Base-by-base conservation (phyloP, 352 stramenopile species). In the Globisporangium paroecandrum region DNA sequence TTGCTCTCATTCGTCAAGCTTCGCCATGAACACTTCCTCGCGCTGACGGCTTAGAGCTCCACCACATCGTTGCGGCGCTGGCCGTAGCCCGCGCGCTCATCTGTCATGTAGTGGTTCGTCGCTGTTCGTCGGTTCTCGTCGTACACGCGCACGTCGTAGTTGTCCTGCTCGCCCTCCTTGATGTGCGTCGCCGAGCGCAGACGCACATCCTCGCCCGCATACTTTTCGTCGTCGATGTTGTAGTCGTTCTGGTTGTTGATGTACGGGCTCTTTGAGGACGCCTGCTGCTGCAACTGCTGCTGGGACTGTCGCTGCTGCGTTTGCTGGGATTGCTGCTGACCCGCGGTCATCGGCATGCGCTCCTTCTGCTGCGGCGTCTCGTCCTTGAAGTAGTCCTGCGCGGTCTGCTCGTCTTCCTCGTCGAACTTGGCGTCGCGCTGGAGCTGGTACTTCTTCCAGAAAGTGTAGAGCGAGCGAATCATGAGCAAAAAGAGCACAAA, bases 381-480 rank as follows among this genome's bases (percentile, higher is more conserved):
- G 58, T 89, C 81, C 68, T 89, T 87, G 58, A 86, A 85, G 57
- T 87, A 89, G 38, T 89, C 81, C 62, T 86, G 79, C 15, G 79
- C 74, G 7, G 74, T 87, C 68, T 83, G 77, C 55, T 86, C 76
- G 70, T 89, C 81, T 57, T 89, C 74, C 36, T 77, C 58, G 60
- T 89, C 79, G 58, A 81, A 86, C 15, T 77, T 75, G 4, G 76
- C 82, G 41, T 87, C 74, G 29, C 82, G 81, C 72, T 90, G 81
- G 58, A 91, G 70, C 64, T 90, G 81, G 34, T 87, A 74, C 70
- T 89, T 89, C 70, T 89, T 82, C 74, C 76, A 91, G 65, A 91
- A 88, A 68, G 72, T 79, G 70, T 91, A 91, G 18, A 91, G 53
- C 69, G 81, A 86, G 13, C 83, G 78, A 43, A 88, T 62, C 79